Evolutionary conservation across 495 filamentous ascomycete genomes (phyloP), one percentile per base, ranked within the genome.

Genomic region (Geoglossum glabrum): DNA sequence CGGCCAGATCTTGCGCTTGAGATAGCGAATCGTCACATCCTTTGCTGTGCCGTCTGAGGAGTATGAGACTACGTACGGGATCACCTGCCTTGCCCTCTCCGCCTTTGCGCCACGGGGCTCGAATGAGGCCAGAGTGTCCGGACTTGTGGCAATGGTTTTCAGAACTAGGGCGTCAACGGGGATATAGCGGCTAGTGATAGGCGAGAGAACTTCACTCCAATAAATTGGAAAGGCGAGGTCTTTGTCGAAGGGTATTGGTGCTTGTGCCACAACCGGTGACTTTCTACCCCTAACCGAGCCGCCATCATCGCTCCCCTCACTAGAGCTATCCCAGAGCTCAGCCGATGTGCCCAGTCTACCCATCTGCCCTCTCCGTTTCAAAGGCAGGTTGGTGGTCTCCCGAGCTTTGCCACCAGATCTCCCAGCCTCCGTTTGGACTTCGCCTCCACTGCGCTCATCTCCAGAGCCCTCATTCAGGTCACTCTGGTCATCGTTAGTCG

Each of bases 21-120:
- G 80, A 68, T 99, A 97, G 15, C 90, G 80, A 3, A 88, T 84
- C 0, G 92, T 97, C 38, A 99, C 86, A 64, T 97, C 92, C 69
- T 96, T 97, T 10, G 87, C 93, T 0, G 87, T 87, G 13, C 85
- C 85, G 65, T 97, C 88, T 10, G 79, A 63, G 1, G 87, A 88
- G 70, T 86, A 87, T 0, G 82, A 89, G 11, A 99, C 73, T n/a
- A 93, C 78, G 60, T 99, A 99, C 55, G 85, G 82, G 57, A 95
- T 88, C 15, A 93, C 80, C 67, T 96, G 90, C 63, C 89, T 95
- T 4, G 84, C 80, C 60, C 82, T 84, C 27, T 90, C 84, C 0
- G 89, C 85, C 64, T 82, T 86, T 47, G 73, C 74, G 0, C 90
- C 88, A 28, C 88, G 82, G 13, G 87, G 84, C 62, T 95, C 87